These are phyloP conservation scores for Pyrenophora teres DNA, from an alignment of 2,329 filamentous ascomycete species.

Conservation along the genomic window DNA sequence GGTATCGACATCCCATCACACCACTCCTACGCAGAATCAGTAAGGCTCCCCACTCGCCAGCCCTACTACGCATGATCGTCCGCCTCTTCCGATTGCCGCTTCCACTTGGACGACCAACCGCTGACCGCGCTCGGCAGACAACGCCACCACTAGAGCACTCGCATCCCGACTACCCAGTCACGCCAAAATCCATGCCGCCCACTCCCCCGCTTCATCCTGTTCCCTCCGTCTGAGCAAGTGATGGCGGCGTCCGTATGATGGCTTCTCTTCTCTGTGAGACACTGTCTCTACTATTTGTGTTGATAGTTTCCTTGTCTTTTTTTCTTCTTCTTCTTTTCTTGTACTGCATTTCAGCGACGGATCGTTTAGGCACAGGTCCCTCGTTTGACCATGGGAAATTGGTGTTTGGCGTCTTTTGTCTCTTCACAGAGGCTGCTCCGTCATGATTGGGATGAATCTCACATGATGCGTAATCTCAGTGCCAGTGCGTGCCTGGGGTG, in stretches of 20 bases:
- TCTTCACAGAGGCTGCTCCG: conserved; percentile 8
- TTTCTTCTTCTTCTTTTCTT: conserved; percentile 20
- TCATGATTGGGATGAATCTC: conserved; percentile 7
- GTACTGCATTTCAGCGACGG: conserved; percentile 47
- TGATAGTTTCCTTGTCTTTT: conserved; percentile 10
- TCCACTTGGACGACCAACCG: conserved; percentile 38
- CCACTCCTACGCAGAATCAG: conserved; percentile 69
- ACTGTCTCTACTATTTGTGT: conserved; percentile 32
- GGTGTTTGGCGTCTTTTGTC: conserved; percentile 33
- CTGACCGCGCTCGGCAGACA: conserved; percentile 61
- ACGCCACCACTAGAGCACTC: conserved; percentile 72
- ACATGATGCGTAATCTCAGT: conserved; percentile 24
- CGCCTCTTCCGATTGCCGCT: conserved; percentile 33
- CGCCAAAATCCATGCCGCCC: conserved; percentile 73
- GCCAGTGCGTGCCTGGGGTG: conserved; percentile 38
- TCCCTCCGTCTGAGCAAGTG: conserved; percentile 27
- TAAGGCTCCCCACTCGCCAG: conserved; percentile 62
- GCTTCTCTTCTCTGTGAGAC: conserved; percentile 21
- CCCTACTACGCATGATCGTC: conserved; percentile 43
- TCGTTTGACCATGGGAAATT: conserved; percentile 38
- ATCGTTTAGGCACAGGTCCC: conserved; percentile 36
- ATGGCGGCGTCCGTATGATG: conserved; percentile 4
- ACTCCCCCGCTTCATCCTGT: conserved; percentile 61
- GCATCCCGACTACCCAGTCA: conserved; percentile 60
- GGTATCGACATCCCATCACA: conserved; percentile 65